Conservation (phyloP, 306 rosid species). For the Cucurbita argyrosperma region DNA sequence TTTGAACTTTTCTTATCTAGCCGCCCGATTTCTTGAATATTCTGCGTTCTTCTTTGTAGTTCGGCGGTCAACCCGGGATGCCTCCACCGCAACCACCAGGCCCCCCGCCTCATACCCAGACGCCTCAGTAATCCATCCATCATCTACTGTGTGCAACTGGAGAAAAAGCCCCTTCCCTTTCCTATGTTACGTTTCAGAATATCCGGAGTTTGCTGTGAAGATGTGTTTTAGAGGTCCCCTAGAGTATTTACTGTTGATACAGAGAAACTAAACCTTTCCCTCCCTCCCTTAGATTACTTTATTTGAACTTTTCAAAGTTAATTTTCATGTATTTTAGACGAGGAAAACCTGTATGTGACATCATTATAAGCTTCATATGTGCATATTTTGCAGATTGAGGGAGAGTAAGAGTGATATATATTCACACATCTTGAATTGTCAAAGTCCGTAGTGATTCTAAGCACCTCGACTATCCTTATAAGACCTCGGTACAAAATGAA, state of each 20-base stretch:
- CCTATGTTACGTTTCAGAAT: background rate
- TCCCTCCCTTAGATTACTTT: background rate
- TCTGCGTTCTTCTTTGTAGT: constrained; percentile 25
- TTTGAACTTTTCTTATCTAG: background rate
- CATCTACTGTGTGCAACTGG: background rate
- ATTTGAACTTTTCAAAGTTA: background rate
- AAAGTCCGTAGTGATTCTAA: too few relatives aligned
- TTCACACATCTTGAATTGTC: too few relatives aligned
- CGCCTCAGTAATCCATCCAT: constrained; percentile 32
- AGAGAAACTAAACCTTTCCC: background rate
- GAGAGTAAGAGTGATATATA: too few relatives aligned
- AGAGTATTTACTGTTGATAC: background rate
- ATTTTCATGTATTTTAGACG: background rate
- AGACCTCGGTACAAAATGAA: too few relatives aligned
- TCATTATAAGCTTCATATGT: background rate
- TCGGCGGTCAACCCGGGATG: constrained; percentile 69
- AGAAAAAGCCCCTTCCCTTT: background rate
- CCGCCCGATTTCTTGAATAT: background rate
- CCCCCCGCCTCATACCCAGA: constrained; percentile 34
- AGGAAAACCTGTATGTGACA: background rate
- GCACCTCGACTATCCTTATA: too few relatives aligned
- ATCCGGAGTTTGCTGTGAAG: background rate
- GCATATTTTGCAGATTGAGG: too few relatives aligned
- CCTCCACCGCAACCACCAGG: constrained; percentile 35
- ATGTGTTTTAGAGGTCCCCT: background rate